These are phyloP conservation scores for Wolfiporia cocos DNA, from an alignment of 1,284 basidiomycete species.

Conservation along the genomic window DNA sequence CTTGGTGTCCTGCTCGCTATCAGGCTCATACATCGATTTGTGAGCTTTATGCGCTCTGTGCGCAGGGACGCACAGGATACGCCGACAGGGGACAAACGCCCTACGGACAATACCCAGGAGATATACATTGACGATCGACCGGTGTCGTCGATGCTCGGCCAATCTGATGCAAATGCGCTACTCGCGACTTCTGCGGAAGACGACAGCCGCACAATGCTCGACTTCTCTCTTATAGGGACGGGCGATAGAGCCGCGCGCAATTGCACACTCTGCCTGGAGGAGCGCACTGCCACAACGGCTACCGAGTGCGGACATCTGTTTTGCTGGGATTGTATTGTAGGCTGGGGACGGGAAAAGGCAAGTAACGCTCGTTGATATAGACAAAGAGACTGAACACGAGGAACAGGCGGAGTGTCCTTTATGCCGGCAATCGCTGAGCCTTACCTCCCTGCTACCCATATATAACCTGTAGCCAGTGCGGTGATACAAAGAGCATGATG, in stretches of 20 bases:
- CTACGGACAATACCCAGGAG: constrained; percentile 33
- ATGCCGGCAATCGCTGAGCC: constrained; percentile 74
- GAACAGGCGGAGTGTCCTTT: constrained; percentile 79
- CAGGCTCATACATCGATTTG: constrained; percentile 62
- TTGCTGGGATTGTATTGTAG: constrained; percentile 89
- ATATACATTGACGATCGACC: constrained; percentile 60
- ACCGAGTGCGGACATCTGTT: constrained; percentile 95
- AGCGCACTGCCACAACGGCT: constrained; percentile 73
- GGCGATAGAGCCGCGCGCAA: constrained; percentile 56
- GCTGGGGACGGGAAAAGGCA: constrained; percentile 87
- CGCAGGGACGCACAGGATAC: constrained; percentile 11
- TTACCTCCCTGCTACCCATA: constrained; percentile 72
- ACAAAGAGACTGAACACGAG: constrained; percentile 2
- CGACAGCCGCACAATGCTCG: constrained; percentile 59
- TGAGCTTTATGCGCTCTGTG: constrained; percentile 34
- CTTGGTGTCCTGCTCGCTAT: constrained; percentile 73
- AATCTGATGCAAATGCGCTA: constrained; percentile 43
- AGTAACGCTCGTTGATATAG: constrained; percentile 1
- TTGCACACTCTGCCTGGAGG: constrained; percentile 85
- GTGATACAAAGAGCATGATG: constrained; percentile 7
- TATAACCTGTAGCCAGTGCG: constrained; percentile 68
- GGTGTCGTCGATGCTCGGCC: constrained; percentile 55
- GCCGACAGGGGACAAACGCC: constrained; percentile 25
- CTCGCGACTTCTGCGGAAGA: constrained; percentile 56
- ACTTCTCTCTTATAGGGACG: constrained; percentile 47